Evolutionary conservation across 1,284 basidiomycete genomes (phyloP).

Genomic region (Cryptococcus sp.): DNA sequence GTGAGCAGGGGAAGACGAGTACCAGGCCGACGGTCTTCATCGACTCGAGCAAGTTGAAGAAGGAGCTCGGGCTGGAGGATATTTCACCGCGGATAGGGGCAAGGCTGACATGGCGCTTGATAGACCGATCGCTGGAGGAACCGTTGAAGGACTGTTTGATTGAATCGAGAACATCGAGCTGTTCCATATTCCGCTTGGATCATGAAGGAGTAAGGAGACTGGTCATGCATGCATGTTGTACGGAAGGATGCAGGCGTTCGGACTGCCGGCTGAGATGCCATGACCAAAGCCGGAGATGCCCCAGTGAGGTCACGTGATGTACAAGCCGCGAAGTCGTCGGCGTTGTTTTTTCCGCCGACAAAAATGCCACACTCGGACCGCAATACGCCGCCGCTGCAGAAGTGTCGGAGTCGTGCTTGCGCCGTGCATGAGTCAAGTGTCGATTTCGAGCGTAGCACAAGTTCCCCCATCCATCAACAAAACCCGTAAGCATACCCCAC

Average conservation of each 20-base stretch:
- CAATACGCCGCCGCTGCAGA: too few relatives aligned
- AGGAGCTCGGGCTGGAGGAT: neutral
- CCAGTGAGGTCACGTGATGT: too few relatives aligned
- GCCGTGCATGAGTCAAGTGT: neutral
- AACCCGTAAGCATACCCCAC: neutral
- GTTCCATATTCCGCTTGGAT: conserved; percentile 4
- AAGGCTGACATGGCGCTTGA: neutral
- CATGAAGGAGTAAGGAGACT: neutral
- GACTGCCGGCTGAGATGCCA: too few relatives aligned
- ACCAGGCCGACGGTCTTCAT: conserved; percentile 6
- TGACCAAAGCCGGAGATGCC: too few relatives aligned
- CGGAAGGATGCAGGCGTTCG: too few relatives aligned
- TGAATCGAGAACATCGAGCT: conserved; percentile 10
- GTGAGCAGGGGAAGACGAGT: conserved; percentile 12
- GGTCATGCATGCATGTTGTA: too few relatives aligned
- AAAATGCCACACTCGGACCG: too few relatives aligned
- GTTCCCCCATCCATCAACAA: neutral
- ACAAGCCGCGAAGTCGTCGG: too few relatives aligned
- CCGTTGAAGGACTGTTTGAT: conserved; percentile 1
- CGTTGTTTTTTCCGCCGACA: too few relatives aligned
- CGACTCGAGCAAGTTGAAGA: neutral
- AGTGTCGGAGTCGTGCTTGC: neutral
- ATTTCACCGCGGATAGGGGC: neutral
- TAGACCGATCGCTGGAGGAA: conserved; percentile 7
- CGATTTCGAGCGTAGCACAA: neutral